Conservation (phyloP, 1,284 basidiomycete genomes). For the Ganoderma sinense region DNA sequence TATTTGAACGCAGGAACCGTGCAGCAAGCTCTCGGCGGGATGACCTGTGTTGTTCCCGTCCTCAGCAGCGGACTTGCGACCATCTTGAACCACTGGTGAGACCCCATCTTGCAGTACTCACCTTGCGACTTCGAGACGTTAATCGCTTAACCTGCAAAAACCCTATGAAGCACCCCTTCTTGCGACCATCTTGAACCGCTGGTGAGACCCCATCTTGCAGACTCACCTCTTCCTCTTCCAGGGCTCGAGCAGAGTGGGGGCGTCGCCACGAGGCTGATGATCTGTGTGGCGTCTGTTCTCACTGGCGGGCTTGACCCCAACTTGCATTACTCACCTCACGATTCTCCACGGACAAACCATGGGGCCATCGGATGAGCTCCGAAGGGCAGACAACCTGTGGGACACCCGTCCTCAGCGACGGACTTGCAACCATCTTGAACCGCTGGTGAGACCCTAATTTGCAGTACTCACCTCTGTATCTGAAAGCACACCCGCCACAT, state of each 20-base stretch:
- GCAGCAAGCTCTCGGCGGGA: neutral
- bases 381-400: neutral
- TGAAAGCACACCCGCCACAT: neutral
- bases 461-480: neutral
- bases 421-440: neutral
- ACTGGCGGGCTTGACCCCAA: neutral
- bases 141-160: too few relatives aligned
- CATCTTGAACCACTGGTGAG: neutral
- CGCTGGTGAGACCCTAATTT: conserved; percentile 1
- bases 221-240: too few relatives aligned
- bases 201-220: neutral
- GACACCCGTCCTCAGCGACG: neutral
- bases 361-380: too few relatives aligned
- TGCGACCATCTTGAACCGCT: neutral
- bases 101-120: conserved; percentile 1
- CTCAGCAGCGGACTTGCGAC: neutral
- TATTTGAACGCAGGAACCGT: neutral
- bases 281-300: neutral
- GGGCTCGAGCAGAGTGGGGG: too few relatives aligned
- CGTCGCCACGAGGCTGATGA: too few relatives aligned
- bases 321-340: conserved; percentile 1
- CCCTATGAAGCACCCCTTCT: too few relatives aligned
- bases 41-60: neutral
- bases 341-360: neutral
- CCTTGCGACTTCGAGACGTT: neutral